Evolutionary conservation across 345 rosid genomes (phyloP), one percentile per base, ranked within the genome.

Genomic region (Kandelia obovata): DNA sequence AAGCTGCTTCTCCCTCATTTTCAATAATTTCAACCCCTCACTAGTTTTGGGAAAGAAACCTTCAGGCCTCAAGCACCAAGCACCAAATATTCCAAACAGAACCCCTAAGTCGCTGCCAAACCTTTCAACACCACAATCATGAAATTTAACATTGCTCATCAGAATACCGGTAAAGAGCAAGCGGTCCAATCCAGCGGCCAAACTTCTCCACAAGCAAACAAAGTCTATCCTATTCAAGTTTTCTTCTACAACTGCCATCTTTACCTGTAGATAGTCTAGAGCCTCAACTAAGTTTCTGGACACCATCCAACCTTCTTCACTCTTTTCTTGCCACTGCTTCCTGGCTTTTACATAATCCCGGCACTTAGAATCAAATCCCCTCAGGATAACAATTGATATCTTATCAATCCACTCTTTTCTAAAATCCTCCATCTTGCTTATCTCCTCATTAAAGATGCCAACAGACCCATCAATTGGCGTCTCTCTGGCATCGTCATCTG

Each of bases 1-100:
- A 57, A 84, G 80, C 75, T 89, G 87, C 61, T 84, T 78, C 86
- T 86, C 87, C 19, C 68, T 77, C 88, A 88, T 87, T 65, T 78
- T 84, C 61, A 95, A 70, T 81, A 95, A 23, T 68, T 77, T 87
- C 83, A 88, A 69, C 51, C 96, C 79, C 15, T 88, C 96, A 0
- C 74, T 83, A 65, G 69, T 9, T 80, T 80, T 86, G 0, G 92
- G 90, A 68, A 95, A 90, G 79, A 92, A 95, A 57, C 97, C 88
- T 72, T 92, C 84, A 0, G 97, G 94, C 64, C 92, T 87, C 79
- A 90, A 73, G 52, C 98, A 95, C 97, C 98, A 95, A 25, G 84
- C 79, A 75, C 88, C 53, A 62, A 90, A 92, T 56, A 90, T 86
- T 4, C 89, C 91, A 57, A 86, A 92, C 31, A 95, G 68, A 58